These are phyloP conservation scores for Fusarium duplospermum DNA, from an alignment of 2,329 filamentous ascomycete species.

Conservation along the genomic window DNA sequence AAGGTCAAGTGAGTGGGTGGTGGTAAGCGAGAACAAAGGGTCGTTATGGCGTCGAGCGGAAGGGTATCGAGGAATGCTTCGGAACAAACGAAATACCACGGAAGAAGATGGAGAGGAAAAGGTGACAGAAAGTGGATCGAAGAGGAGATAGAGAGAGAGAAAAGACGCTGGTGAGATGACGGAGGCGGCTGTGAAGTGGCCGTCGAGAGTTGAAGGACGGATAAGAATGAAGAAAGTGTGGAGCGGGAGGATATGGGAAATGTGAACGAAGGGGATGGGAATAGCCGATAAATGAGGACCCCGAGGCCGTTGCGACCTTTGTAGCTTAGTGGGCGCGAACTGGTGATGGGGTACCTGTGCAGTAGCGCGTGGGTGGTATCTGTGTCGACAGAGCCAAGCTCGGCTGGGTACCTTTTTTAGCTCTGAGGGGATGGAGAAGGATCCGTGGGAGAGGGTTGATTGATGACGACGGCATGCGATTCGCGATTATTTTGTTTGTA, in stretches of 20 bases:
- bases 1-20: conserved; percentile 12
- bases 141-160: conserved; percentile 11
- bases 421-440: conserved; percentile 25
- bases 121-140: conserved; percentile 10
- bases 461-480: conserved; percentile 25
- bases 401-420: conserved; percentile 27
- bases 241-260: conserved; percentile 32
- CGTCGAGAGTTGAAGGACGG: conserved; percentile 13
- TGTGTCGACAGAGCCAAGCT: conserved; percentile 20
- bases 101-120: not conserved
- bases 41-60: conserved; percentile 22
- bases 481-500: conserved; percentile 18
- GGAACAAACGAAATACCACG: conserved; percentile 4
- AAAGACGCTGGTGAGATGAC: conserved; percentile 30
- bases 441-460: conserved; percentile 9
- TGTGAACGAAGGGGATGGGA: conserved; percentile 33
- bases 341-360: conserved; percentile 33
- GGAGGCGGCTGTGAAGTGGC: conserved; percentile 33
- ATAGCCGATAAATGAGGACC: conserved; percentile 37
- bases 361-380: conserved; percentile 35
- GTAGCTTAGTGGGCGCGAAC: conserved; percentile 33
- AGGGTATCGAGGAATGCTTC: conserved; percentile 23
- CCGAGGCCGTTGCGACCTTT: conserved; percentile 35
- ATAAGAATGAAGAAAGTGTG: conserved; percentile 27
- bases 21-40: conserved; percentile 38